phyloP scores from a whole-genome alignment of 495 filamentous ascomycete genomes.

The Penicillium samsonianum region DNA sequence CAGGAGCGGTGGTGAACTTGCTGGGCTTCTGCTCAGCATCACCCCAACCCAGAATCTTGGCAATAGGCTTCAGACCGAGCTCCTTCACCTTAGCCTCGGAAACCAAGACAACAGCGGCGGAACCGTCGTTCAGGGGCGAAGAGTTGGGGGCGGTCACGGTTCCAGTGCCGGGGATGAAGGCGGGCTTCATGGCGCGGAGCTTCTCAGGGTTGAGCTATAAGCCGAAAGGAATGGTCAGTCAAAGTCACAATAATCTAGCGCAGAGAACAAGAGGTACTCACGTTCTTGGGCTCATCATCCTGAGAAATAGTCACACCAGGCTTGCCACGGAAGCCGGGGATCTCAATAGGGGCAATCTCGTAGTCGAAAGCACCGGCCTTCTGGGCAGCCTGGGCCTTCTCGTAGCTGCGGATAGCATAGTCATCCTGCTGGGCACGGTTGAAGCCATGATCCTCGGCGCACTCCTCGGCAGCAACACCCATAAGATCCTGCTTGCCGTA shows the following conservation, averaged over 20 bases:
- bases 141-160: conserved; percentile 98
- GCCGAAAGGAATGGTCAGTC: conserved; percentile 22
- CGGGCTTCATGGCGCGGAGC: conserved; percentile 78
- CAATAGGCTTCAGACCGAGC: conserved; percentile 84
- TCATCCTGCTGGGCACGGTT: conserved; percentile 82
- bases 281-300: conserved; percentile 96
- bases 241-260: neutral
- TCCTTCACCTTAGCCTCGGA: conserved; percentile 87
- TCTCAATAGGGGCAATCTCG: conserved; percentile 89
- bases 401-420: conserved; percentile 89
- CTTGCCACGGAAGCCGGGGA: conserved; percentile 87
- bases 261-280: conserved; percentile 29
- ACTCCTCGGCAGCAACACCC: conserved; percentile 91
- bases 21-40: conserved; percentile 86
- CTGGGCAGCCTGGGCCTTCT: conserved; percentile 85
- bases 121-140: conserved; percentile 92
- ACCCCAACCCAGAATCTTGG: conserved; percentile 94
- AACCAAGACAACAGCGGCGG: conserved; percentile 84
- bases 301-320: conserved; percentile 74
- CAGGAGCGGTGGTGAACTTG: conserved; percentile 93
- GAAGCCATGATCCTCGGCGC: conserved; percentile 79
- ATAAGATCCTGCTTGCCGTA: conserved; percentile 90
- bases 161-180: conserved; percentile 76
- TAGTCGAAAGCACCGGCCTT: conserved; percentile 72
- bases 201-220: conserved; percentile 84